phyloP scores from a whole-genome alignment of 768 basidiomycete genomes.

The Tylopilus rubrobrunneus region DNA sequence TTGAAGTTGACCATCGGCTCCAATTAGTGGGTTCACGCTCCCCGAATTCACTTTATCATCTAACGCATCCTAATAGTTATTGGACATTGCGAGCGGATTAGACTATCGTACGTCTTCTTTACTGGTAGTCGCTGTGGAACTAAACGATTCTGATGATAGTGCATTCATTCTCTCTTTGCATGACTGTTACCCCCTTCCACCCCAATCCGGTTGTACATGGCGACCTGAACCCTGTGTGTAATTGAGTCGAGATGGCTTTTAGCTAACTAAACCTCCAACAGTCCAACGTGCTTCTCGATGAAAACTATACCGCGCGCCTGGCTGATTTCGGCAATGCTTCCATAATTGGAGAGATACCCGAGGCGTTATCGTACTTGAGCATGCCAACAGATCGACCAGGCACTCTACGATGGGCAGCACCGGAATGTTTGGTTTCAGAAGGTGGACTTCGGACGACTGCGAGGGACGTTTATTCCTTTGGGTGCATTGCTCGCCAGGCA shows the following conservation, averaged over 20 bases:
- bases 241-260: background rate
- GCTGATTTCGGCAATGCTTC: constrained; percentile 42
- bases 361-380: background rate
- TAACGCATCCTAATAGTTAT: too few species aligned
- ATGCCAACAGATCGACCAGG: constrained; percentile 17
- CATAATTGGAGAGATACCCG: background rate
- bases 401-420: constrained; percentile 43
- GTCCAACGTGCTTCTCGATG: constrained; percentile 17
- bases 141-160: too few species aligned
- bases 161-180: too few species aligned
- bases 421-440: constrained; percentile 23
- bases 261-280: background rate
- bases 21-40: too few species aligned
- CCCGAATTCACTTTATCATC: too few species aligned
- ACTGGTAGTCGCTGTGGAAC: too few species aligned
- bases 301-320: constrained; percentile 32
- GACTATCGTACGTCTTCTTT: too few species aligned
- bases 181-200: background rate
- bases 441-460: background rate
- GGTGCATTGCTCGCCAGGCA: constrained; percentile 30
- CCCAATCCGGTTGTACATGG: constrained; percentile 3
- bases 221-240: constrained; percentile 9
- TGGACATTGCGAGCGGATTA: too few species aligned
- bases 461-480: constrained; percentile 14
- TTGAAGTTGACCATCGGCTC: too few species aligned